Evolutionary conservation across 2,329 filamentous ascomycete genomes (phyloP).

Genomic region (Xylaria sp.): DNA sequence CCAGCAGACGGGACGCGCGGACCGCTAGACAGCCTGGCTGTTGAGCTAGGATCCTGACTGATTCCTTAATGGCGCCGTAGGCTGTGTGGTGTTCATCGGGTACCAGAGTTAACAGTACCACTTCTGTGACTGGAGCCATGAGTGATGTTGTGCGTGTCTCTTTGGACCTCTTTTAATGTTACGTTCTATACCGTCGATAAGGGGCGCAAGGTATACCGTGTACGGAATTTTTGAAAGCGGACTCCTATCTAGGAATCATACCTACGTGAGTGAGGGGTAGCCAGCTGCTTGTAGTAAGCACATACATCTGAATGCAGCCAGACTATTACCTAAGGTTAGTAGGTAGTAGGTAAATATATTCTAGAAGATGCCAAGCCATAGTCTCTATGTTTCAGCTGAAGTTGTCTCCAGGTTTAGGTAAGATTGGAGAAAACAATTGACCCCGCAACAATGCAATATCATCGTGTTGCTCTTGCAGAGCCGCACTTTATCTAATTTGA

Average conservation of each 20-base stretch:
- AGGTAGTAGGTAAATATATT: no score
- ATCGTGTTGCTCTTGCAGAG: no score
- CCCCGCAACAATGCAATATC: no score
- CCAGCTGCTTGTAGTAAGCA: background rate
- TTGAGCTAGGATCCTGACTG: conserved; percentile 28
- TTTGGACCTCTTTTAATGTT: background rate
- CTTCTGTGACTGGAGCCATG: conserved; percentile 47
- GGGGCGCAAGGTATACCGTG: no score
- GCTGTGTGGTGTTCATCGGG: conserved; percentile 26
- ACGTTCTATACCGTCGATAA: no score
- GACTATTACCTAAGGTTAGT: background rate
- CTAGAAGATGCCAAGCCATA: no score
- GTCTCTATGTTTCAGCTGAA: no score
- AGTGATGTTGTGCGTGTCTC: background rate
- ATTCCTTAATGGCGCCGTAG: conserved; percentile 26
- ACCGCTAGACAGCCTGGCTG: conserved; percentile 42
- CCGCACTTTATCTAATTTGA: no score
- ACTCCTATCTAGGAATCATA: background rate
- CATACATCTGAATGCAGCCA: background rate
- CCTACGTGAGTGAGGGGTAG: background rate
- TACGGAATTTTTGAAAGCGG: no score
- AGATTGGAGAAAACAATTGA: no score
- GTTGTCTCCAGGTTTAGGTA: no score
- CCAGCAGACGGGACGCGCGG: conserved; percentile 36
- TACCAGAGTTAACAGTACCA: conserved; percentile 38